phyloP scores from a whole-genome alignment of 305 asterid genomes.

The Caryopteris hybrid region DNA sequence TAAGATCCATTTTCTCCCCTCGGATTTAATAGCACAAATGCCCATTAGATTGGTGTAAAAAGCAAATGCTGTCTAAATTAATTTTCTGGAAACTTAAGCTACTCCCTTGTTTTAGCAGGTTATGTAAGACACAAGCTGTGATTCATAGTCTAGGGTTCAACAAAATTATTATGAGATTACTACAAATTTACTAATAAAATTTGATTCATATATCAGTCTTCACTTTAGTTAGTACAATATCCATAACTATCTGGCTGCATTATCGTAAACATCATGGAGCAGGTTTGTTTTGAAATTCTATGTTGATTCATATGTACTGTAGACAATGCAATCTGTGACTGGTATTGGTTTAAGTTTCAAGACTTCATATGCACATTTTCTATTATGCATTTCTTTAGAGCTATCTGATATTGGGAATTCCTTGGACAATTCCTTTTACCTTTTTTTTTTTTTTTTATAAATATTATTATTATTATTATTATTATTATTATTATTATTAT shows the following conservation, averaged over 20 bases:
- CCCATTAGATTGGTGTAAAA: neutral
- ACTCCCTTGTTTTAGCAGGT: neutral
- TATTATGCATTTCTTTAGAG: neutral
- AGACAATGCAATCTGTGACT: neutral
- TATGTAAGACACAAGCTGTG: neutral
- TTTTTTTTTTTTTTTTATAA: no score
- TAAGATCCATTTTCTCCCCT: conserved; percentile 28
- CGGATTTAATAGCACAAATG: neutral
- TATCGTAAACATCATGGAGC: neutral
- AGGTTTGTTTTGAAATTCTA: neutral
- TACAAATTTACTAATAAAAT: neutral
- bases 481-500: no score
- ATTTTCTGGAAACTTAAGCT: neutral
- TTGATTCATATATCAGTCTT: neutral
- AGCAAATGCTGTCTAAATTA: neutral
- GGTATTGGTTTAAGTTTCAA: neutral
- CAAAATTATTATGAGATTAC: neutral
- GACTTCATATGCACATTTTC: conserved; percentile 5
- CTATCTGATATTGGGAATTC: conserved; percentile 2
- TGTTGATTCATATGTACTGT: conserved; percentile 4
- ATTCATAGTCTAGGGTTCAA: neutral
- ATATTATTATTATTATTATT: no score
- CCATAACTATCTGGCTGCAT: neutral
- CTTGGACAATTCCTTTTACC: neutral
- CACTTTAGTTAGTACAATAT: neutral